A percentile compares a stretch with the other conserved stretches of the same genome.
These are phyloP conservation scores for Tolypocladium nubicola DNA, from an alignment of 2,329 filamentous ascomycete genomes.

Conservation along the genomic window DNA sequence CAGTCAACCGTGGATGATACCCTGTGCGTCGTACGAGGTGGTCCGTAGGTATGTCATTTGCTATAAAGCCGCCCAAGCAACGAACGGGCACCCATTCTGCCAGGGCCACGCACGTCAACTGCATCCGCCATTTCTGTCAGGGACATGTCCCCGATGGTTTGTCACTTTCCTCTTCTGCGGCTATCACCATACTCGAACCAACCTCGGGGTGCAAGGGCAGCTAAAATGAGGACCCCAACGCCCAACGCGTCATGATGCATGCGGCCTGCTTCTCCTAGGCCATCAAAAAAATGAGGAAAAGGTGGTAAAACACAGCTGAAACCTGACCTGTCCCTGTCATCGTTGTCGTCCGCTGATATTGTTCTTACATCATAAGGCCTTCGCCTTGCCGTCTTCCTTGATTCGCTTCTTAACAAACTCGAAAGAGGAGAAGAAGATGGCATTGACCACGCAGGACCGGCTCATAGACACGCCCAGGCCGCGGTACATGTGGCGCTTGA, in stretches of 20 bases:
- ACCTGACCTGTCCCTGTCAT: not conserved
- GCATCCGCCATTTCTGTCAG: not conserved
- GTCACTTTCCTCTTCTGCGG: not conserved
- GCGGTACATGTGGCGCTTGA: constrained; percentile 69
- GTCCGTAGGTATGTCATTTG: not conserved
- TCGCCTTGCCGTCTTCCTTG: constrained; percentile 33
- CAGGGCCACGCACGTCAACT: not conserved
- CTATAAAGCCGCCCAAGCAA: not conserved
- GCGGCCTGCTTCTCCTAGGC: not conserved
- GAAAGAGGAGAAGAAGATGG: constrained; percentile 83
- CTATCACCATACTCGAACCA: not conserved
- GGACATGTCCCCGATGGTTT: not conserved
- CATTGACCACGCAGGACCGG: constrained; percentile 73
- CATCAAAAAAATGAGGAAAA: constrained; percentile 10
- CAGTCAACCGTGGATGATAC: too few species aligned
- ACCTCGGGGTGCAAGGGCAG: not conserved
- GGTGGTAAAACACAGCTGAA: not conserved
- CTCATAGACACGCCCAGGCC: constrained; percentile 76
- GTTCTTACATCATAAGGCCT: constrained; percentile 5
- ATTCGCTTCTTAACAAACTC: constrained; percentile 69
- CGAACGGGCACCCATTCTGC: not conserved
- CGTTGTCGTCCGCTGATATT: not conserved
- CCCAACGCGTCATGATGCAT: constrained; percentile 1
- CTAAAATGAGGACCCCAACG: not conserved
- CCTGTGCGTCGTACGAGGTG: too few species aligned